These are phyloP conservation scores for Pseudopyricularia javanii DNA, from an alignment of 2,329 filamentous ascomycete genomes.

Conservation along the genomic window DNA sequence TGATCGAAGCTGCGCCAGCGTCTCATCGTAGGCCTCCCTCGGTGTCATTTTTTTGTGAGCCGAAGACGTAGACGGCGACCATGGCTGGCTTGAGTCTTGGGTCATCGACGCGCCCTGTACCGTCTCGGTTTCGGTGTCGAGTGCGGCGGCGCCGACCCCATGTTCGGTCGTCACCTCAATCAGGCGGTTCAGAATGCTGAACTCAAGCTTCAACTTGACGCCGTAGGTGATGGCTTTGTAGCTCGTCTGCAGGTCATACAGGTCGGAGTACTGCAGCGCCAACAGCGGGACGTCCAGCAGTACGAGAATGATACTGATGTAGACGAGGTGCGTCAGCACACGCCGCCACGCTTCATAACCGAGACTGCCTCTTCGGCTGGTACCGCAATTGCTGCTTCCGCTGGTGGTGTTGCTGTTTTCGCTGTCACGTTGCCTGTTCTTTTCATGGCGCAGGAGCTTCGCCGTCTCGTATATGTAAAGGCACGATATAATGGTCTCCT, in stretches of 20 bases:
- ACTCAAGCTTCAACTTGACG: constrained; percentile 23
- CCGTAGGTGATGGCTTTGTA: constrained; percentile 21
- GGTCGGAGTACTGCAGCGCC: constrained; percentile 17
- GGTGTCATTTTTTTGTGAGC: background rate
- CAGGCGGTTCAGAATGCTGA: constrained; percentile 20
- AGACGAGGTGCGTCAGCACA: constrained; percentile 33
- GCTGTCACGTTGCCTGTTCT: background rate
- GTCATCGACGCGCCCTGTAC: too few species aligned
- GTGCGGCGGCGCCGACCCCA: background rate
- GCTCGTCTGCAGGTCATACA: constrained; percentile 19
- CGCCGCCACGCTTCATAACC: constrained; percentile 18
- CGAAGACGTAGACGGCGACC: background rate
- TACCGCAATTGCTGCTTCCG: background rate
- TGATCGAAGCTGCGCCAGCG: background rate
- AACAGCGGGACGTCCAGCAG: constrained; percentile 21
- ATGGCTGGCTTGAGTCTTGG: too few species aligned
- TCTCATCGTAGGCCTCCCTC: background rate
- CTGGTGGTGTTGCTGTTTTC: background rate
- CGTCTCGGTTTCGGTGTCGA: background rate
- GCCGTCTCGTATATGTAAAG: constrained; percentile 41
- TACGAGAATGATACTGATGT: constrained; percentile 28
- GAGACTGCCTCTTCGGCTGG: constrained; percentile 13
- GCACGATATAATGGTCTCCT: constrained; percentile 39
- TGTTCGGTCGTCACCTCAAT: constrained; percentile 10
- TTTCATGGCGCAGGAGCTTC: constrained; percentile 30